phyloP scores from a whole-genome alignment of 805 yeast genomes.

The Priceomyces melissophilus region DNA sequence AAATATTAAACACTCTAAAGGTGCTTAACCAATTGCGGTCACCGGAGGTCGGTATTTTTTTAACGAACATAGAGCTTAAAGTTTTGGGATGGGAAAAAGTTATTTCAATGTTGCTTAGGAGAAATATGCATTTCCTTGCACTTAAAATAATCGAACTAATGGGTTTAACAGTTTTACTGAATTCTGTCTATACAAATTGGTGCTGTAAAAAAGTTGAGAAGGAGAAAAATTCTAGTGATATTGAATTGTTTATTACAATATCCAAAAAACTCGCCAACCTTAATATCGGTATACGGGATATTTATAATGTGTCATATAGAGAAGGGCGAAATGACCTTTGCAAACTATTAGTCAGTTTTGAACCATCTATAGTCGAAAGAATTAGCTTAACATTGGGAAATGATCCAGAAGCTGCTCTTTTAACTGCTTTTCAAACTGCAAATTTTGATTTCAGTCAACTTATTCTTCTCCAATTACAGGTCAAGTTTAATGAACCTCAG shows the following conservation, averaged over 20 bases:
- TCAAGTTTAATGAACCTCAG: conserved; percentile 57
- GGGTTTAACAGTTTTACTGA: conserved; percentile 37
- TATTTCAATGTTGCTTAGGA: conserved; percentile 52
- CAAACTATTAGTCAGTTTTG: conserved; percentile 62
- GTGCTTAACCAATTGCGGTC: conserved; percentile 69
- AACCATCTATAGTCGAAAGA: conserved; percentile 59
- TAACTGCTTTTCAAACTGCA: conserved; percentile 60
- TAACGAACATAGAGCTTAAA: conserved; percentile 57
- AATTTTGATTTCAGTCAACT: conserved; percentile 58
- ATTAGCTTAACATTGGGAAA: conserved; percentile 60
- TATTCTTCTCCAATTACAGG: conserved; percentile 52
- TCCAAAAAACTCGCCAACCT: conserved; percentile 40
- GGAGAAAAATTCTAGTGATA: conserved; percentile 55
- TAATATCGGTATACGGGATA: conserved; percentile 47
- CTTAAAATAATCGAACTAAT: conserved; percentile 54
- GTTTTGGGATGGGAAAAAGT: conserved; percentile 53
- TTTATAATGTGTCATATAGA: conserved; percentile 64
- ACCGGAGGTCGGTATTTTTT: conserved; percentile 60
- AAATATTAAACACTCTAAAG: conserved; percentile 57
- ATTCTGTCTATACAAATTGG: conserved; percentile 68
- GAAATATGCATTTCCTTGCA: conserved; percentile 61
- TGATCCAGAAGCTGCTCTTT: conserved; percentile 64
- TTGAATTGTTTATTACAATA: conserved; percentile 50
- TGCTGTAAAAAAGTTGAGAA: conserved; percentile 64
- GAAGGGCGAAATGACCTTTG: conserved; percentile 80